Base-by-base conservation (phyloP, 2,329 filamentous ascomycete genomes). In the Ceratocystis ficicola region DNA sequence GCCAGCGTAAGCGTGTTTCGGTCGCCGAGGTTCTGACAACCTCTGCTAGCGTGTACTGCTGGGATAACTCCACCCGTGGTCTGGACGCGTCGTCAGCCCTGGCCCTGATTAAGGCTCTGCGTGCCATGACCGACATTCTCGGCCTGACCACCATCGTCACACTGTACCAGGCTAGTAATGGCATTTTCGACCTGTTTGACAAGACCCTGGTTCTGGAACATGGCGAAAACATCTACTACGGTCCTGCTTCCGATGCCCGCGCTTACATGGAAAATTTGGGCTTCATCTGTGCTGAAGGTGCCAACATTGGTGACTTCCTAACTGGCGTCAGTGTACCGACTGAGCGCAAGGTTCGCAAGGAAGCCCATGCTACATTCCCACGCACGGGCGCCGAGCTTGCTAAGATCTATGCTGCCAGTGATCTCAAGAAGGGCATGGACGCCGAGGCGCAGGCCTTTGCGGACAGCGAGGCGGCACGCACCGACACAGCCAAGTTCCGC, bases 1-100 rank as follows among this genome's bases (percentile, higher is more conserved):
- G 87, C 72, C 87, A 90, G 78, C 80, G 86, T 63, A 86, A 86
- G 76, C 82, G 85, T 72, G 85, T 85, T 28, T 84, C 82, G 68
- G 85, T 86, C 69, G 79, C 83, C 61, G 83, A 86, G 73, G 82
- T 82, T 10, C 77, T 81, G 7, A 76, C 85, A 17, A 83, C 82
- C 15, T 79, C 78, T 36, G 80, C 82, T 2, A 82, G 82, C 7
- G 75, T 85, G 17, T 83, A 85, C 72, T 84, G 82, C 77, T 85
- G 83, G 83, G 83, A 90, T 71, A 90, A 90, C 77, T 86, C 82
- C 50, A 90, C 87, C 30, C 80, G 87, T 75, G 87, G 87, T 75
- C 78, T 90, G 36, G 87, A 90, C 75, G 86, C 82, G 44, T 87
- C 86, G 75, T 90, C 89, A 73, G 87, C 87, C 63, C 81, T 90